Percentiles rank a stretch among this genome's conserved stretches.
phyloP scores from a whole-genome alignment of 2,329 filamentous ascomycete species.

The Hypoxylon sp. region DNA sequence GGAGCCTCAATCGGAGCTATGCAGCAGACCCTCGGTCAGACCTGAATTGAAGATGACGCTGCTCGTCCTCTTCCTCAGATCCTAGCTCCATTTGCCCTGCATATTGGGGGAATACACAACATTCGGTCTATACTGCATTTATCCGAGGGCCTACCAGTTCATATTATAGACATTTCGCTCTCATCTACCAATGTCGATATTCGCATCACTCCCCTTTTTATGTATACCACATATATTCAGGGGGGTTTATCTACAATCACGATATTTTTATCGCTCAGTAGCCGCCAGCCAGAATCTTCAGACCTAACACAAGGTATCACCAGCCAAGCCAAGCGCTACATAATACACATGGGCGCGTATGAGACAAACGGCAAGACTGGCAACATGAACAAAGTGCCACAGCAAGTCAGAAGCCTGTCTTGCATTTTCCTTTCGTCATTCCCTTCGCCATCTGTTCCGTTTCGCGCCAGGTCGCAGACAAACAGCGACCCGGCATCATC shows the following conservation, averaged over 20 bases:
- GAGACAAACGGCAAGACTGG: slow-evolving; percentile 27
- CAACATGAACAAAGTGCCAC: slow-evolving; percentile 16
- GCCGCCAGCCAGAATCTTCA: slow-evolving; percentile 19
- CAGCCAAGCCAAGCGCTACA: slow-evolving; percentile 14
- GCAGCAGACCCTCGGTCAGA: slow-evolving; percentile 21
- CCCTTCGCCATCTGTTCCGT: slow-evolving; percentile 6
- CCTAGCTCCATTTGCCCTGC: slow-evolving; percentile 15
- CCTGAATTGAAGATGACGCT: slow-evolving; percentile 28
- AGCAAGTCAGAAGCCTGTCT: slow-evolving; percentile 18
- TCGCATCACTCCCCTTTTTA: background rate
- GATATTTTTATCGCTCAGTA: slow-evolving; percentile 10
- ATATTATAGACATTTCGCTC: slow-evolving; percentile 14
- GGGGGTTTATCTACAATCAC: background rate
- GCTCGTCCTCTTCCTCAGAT: slow-evolving; percentile 16
- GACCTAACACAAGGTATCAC: slow-evolving; percentile 30
- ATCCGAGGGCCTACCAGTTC: slow-evolving; percentile 1
- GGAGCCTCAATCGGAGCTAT: slow-evolving; percentile 34
- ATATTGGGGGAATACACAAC: slow-evolving; percentile 21
- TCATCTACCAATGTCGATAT: background rate
- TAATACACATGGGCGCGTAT: slow-evolving; percentile 27
- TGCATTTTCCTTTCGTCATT: slow-evolving; percentile 15
- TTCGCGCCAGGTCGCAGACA: slow-evolving; percentile 32
- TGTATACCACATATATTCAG: background rate
- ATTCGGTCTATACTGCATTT: slow-evolving; percentile 8
- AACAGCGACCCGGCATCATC: slow-evolving; percentile 29